These are phyloP conservation scores for Naegleria lovaniensis DNA, from an alignment of 208 protist species.

Conservation along the genomic window DNA sequence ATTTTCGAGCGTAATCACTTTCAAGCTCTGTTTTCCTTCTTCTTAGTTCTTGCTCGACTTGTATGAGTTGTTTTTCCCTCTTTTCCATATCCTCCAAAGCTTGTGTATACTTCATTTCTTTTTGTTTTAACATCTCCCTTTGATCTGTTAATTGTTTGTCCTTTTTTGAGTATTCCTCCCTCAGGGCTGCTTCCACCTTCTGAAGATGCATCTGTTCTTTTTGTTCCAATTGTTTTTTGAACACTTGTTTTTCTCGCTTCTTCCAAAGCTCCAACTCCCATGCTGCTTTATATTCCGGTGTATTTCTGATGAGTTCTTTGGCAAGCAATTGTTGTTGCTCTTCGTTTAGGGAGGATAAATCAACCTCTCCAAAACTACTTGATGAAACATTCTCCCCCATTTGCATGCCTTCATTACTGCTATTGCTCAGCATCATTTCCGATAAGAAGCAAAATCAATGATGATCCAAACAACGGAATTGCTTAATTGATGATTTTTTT, in stretches of 20 bases:
- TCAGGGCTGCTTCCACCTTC: background rate
- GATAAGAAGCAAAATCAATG: too few relatives aligned
- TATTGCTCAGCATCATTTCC: too few relatives aligned
- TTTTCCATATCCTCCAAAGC: background rate
- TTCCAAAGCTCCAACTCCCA: constrained; percentile 30
- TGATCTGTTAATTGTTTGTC: background rate
- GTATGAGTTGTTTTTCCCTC: background rate
- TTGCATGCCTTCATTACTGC: too few relatives aligned
- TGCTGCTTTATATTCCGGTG: constrained; percentile 22
- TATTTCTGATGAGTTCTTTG: constrained; percentile 15
- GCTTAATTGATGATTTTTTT: too few relatives aligned
- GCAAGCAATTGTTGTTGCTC: background rate
- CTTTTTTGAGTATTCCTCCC: background rate
- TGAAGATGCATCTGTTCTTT: background rate
- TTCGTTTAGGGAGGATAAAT: background rate
- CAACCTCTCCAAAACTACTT: background rate
- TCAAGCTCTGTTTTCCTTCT: constrained; percentile 22
- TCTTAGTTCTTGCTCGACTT: constrained; percentile 2
- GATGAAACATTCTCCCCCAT: too few relatives aligned
- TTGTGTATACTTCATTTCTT: background rate
- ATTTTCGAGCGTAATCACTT: background rate
- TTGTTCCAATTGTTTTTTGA: background rate
- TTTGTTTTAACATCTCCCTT: background rate
- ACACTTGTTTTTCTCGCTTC: background rate
- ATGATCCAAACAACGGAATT: too few relatives aligned